Evolutionary conservation across 139 green algal genomes (phyloP), one percentile per base, ranked within the genome.

Genomic region (Coelastrella sp.): DNA sequence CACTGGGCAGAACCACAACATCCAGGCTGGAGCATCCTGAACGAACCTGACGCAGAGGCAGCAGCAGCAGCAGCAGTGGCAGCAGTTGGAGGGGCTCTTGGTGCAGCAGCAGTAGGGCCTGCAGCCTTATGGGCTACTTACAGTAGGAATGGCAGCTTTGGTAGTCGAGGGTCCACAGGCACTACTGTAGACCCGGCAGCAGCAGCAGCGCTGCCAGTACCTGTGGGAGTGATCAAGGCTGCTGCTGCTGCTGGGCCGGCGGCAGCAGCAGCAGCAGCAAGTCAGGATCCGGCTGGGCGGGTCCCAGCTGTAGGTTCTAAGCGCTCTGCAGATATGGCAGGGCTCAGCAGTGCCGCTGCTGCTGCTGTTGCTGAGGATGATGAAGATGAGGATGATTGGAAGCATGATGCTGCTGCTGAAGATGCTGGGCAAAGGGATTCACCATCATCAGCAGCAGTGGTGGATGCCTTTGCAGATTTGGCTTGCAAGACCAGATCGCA

Each of bases 1-100:
- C 78, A 86, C 48, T 95, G 92, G 92, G 92, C 90, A 88, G 85
- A 92, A 80, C 68, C 68, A 2, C 90, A 91, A 7, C 92, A 95
- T 83, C 90, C 91, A 6, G 91, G 91, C 32, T 95, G 91, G 91
- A 90, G 74, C 74, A 53, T 82, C 25, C 69, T 82, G 27, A 69
- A 17, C 38, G 62, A 69, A 40, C 7, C n/a, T 38, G 62, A 27
- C 23, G 11, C 62, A 8, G 21, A 6, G 27, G 62, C 62, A 19
- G 62, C 27, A 40, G 62, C 62, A 69, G 62, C 62, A 38, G 62
- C 62, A 41, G 53, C 53, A 32, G 53, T 21, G 53, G 17, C 53
- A 27, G 53, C 53, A 64, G 45, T 53, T 53, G 11, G 11, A 11
- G 45, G 8, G 11, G 11, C 45, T 11, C 45, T 11, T 11, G 8